Evolutionary conservation across 2,329 filamentous ascomycete genomes (phyloP).

Genomic region (Botrytis byssoidea): DNA sequence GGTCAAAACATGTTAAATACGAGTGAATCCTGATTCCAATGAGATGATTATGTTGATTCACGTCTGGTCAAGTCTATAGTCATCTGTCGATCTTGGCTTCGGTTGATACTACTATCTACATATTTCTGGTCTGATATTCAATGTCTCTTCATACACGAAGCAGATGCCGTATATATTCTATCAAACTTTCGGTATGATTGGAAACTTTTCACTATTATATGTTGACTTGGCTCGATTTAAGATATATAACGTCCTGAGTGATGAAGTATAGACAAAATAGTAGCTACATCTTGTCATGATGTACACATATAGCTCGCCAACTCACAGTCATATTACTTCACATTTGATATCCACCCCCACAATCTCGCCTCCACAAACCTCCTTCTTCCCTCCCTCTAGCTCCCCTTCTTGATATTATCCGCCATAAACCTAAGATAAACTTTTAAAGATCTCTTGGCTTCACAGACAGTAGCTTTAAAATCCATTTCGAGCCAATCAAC

Average conservation of each 20-base stretch:
- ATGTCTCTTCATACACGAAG: background rate
- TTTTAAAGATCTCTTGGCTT: rapidly evolving
- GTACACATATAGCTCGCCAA: background rate
- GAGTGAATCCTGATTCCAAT: background rate
- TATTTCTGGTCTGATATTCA: background rate
- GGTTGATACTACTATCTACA: background rate
- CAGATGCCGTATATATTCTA: background rate
- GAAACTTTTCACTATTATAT: background rate
- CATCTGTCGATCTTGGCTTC: background rate
- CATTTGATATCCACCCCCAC: background rate
- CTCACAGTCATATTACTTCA: background rate
- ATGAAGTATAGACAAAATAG: background rate
- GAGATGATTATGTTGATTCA: background rate
- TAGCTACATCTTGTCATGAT: background rate
- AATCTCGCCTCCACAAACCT: background rate
- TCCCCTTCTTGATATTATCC: background rate
- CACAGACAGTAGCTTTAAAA: background rate
- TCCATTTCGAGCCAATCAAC: background rate
- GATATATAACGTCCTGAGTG: background rate
- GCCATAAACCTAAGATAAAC: background rate
- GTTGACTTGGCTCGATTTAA: background rate
- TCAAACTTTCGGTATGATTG: background rate
- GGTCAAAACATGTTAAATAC: background rate
- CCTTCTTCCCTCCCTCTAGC: background rate
- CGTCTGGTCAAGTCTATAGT: background rate